A percentile compares a stretch with the other conserved stretches of the same genome.
These are phyloP conservation scores for Backusella parvicylindrica DNA, from an alignment of 192 early-diverging fungal species.

Conservation along the genomic window DNA sequence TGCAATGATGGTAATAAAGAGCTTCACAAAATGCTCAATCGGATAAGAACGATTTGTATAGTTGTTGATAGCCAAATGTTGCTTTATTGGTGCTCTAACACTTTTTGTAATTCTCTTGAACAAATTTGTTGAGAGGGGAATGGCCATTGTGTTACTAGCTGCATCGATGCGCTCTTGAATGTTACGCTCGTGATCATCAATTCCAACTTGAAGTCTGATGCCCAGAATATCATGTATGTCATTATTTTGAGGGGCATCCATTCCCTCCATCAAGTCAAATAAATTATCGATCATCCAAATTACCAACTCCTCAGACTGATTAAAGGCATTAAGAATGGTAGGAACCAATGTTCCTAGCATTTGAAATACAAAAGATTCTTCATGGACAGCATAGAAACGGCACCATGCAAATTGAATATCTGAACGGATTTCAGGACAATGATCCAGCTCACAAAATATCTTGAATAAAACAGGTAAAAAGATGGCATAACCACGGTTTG, in stretches of 20 bases:
- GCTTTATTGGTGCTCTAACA: constrained; percentile 12
- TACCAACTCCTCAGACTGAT: constrained; percentile 33
- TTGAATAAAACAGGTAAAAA: constrained; percentile 54
- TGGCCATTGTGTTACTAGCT: constrained; percentile 25
- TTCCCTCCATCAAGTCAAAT: constrained; percentile 44
- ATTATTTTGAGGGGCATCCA: constrained; percentile 26
- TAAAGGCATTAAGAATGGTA: constrained; percentile 38
- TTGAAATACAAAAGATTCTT: constrained; percentile 57
- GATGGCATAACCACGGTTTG: constrained; percentile 47
- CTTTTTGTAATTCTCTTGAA: constrained; percentile 26
- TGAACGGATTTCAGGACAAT: constrained; percentile 29
- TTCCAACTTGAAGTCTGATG: constrained; percentile 29
- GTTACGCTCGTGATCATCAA: constrained; percentile 30
- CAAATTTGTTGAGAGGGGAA: constrained; percentile 29
- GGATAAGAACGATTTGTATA: constrained; percentile 35
- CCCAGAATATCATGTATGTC: constrained; percentile 30
- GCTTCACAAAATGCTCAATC: constrained; percentile 46
- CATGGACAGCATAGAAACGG: constrained; percentile 52
- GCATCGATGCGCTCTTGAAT: constrained; percentile 30
- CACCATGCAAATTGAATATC: constrained; percentile 47
- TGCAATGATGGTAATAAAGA: constrained; percentile 55
- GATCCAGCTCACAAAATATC: constrained; percentile 47
- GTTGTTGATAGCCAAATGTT: constrained; percentile 13
- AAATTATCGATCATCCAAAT: constrained; percentile 41
- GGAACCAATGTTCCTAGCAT: constrained; percentile 49